These are phyloP conservation scores for Penicillium sp. DNA, from an alignment of 2,329 filamentous ascomycete genomes.

Conservation along the genomic window DNA sequence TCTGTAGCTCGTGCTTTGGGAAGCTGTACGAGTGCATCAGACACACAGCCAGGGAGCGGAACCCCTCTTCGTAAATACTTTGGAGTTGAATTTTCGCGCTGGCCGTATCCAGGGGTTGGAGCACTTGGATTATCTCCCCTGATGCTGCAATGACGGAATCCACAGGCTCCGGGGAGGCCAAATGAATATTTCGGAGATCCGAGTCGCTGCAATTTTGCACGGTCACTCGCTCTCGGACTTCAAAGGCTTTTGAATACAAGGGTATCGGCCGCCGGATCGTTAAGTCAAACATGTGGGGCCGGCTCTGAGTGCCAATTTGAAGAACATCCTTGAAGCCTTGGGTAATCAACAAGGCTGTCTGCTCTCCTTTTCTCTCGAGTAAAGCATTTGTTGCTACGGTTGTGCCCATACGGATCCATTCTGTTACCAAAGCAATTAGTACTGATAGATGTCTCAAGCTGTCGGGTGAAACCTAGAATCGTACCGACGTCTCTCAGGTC, in stretches of 20 bases:
- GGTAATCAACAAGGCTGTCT: constrained; percentile 79
- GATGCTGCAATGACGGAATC: constrained; percentile 34
- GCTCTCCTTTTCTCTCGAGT: constrained; percentile 81
- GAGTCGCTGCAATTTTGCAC: too few species aligned
- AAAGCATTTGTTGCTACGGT: constrained; percentile 88
- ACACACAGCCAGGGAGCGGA: constrained; percentile 38
- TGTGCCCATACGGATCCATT: constrained; percentile 75
- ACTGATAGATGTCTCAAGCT: constrained; percentile 46
- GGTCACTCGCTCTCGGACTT: constrained; percentile 8
- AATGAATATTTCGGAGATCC: too few species aligned
- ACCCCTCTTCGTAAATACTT: constrained; percentile 52
- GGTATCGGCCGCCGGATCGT: constrained; percentile 29
- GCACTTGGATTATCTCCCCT: constrained; percentile 54
- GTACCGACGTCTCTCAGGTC: too few species aligned
- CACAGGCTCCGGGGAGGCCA: too few species aligned
- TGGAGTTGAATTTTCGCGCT: constrained; percentile 42
- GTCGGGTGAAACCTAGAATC: constrained; percentile 47
- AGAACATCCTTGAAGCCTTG: constrained; percentile 82
- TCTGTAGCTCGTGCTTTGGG: constrained; percentile 73
- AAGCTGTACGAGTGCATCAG: constrained; percentile 87
- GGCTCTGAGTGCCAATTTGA: constrained; percentile 82
- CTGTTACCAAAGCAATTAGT: constrained; percentile 35
- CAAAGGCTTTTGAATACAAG: constrained; percentile 67
- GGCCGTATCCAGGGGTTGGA: constrained; percentile 60
- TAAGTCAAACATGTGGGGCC: constrained; percentile 83